These are phyloP conservation scores for Parathielavia hyrcaniae DNA, from an alignment of 495 filamentous ascomycete genomes.

Conservation along the genomic window DNA sequence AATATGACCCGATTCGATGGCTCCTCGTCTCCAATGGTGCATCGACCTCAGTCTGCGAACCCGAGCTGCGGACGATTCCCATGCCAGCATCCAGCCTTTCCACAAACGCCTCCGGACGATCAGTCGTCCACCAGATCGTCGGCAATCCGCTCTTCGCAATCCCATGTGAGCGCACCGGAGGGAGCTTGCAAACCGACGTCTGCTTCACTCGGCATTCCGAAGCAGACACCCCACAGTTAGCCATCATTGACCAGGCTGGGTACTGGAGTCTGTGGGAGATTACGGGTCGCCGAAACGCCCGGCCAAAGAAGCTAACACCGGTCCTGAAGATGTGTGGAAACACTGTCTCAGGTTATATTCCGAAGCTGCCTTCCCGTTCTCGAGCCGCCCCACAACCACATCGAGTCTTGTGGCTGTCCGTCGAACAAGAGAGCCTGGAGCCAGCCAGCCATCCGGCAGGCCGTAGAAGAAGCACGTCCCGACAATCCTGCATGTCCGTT, in stretches of 20 bases:
- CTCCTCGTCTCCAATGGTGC: constrained; percentile 56
- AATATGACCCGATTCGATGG: constrained; percentile 47
- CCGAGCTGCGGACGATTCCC: constrained; percentile 37
- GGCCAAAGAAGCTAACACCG: constrained; percentile 30
- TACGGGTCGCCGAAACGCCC: constrained; percentile 26
- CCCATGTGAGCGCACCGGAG: constrained; percentile 48
- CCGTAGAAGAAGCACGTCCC: background rate
- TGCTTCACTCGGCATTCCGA: constrained; percentile 71
- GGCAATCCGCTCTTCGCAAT: constrained; percentile 57
- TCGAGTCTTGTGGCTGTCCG: constrained; percentile 20
- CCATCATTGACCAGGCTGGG: constrained; percentile 64
- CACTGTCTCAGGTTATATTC: constrained; percentile 17
- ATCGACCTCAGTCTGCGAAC: constrained; percentile 54
- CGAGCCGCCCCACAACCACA: constrained; percentile 11
- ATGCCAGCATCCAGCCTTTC: background rate
- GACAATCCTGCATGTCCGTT: background rate
- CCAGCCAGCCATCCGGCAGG: background rate
- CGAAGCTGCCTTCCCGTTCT: constrained; percentile 15
- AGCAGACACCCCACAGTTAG: constrained; percentile 49
- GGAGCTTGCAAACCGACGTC: constrained; percentile 60
- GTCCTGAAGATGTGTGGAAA: constrained; percentile 29
- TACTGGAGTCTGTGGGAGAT: constrained; percentile 75
- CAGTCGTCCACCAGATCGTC: constrained; percentile 42
- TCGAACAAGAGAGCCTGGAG: constrained; percentile 1
- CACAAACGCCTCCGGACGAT: background rate